Percentiles rank a stretch among this genome's conserved stretches.
phyloP scores from a whole-genome alignment of 2,329 filamentous ascomycete species.

The Fusarium mundagurra region DNA sequence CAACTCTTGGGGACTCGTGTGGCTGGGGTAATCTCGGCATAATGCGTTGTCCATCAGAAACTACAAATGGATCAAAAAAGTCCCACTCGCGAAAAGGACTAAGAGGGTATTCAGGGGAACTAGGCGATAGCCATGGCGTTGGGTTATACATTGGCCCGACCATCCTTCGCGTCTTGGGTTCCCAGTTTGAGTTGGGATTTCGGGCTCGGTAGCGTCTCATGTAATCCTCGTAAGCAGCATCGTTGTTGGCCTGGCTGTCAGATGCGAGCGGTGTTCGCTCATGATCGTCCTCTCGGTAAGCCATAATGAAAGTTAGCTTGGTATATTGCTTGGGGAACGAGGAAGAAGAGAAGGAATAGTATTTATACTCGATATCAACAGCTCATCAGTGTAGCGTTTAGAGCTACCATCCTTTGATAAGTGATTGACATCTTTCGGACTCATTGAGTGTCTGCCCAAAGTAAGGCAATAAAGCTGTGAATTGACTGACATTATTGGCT shows the following conservation, averaged over 20 bases:
- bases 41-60: background rate
- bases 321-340: background rate
- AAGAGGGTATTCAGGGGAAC: background rate
- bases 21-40: fast-evolving
- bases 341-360: background rate
- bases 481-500: too few species aligned
- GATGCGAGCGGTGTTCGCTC: background rate
- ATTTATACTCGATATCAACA: background rate
- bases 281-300: background rate
- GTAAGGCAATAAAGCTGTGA: background rate
- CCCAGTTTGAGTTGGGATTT: background rate
- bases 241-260: background rate
- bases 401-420: fast-evolving
- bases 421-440: background rate
- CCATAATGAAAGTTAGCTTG: background rate
- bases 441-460: background rate
- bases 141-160: background rate
- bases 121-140: background rate
- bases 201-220: background rate
- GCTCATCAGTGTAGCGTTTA: background rate
- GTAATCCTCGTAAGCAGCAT: background rate
- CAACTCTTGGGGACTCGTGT: background rate
- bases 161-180: background rate
- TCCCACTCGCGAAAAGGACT: background rate
- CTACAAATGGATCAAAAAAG: background rate